Conservation (phyloP, 179 eudicot genomes). For the Carnegiea gigantea region DNA sequence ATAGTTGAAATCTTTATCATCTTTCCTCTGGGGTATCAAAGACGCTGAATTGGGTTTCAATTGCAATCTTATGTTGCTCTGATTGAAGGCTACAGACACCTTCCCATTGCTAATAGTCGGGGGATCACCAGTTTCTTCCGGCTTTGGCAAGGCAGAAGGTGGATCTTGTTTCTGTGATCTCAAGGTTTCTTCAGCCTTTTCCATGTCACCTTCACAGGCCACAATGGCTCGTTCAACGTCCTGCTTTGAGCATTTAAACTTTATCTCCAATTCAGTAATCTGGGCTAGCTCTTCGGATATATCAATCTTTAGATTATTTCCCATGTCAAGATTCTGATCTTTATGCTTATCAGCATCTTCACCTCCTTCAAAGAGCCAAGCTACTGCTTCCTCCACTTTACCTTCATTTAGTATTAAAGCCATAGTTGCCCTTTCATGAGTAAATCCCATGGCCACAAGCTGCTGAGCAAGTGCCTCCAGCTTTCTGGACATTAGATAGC, state of each 20-base stretch:
- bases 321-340: conserved; percentile 50
- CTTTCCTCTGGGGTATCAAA: conserved; percentile 52
- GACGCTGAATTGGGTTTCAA: conserved; percentile 35
- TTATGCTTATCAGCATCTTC: conserved; percentile 56
- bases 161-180: conserved; percentile 61
- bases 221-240: conserved; percentile 85
- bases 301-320: conserved; percentile 74
- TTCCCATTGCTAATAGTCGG: conserved; percentile 32
- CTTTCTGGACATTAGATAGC: conserved; percentile 91
- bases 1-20: conserved; percentile 73
- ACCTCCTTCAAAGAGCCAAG: conserved; percentile 74
- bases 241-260: conserved; percentile 70
- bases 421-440: conserved; percentile 82
- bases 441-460: conserved; percentile 88
- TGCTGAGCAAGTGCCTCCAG: conserved; percentile 84
- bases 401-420: conserved; percentile 88
- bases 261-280: conserved; percentile 61
- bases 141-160: conserved; percentile 39
- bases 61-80: conserved; percentile 42
- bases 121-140: conserved; percentile 54
- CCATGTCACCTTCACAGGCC: conserved; percentile 84
- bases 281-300: conserved; percentile 79
- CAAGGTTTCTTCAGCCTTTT: conserved; percentile 68
- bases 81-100: conserved; percentile 37
- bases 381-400: conserved; percentile 71